phyloP scores from a whole-genome alignment of 257 asterid species.

The Lycium ferocissimum region DNA sequence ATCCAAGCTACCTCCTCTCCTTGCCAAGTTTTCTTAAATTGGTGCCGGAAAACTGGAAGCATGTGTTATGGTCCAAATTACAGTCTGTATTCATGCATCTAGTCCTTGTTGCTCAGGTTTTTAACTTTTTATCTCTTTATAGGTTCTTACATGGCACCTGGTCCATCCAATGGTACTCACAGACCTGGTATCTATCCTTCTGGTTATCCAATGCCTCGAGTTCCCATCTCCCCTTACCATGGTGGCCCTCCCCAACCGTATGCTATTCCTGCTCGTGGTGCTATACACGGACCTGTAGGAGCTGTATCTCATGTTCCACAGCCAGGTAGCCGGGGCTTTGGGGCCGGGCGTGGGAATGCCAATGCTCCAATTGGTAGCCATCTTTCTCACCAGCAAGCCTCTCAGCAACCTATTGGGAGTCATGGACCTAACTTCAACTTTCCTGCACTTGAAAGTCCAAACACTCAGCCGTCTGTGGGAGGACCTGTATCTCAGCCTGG shows the following conservation, averaged over 20 bases:
- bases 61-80: constrained; percentile 18
- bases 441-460: constrained; percentile 81
- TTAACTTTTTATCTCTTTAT: constrained; percentile 40
- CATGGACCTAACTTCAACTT: constrained; percentile 73
- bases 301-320: constrained; percentile 88
- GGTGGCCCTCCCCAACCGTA: constrained; percentile 91
- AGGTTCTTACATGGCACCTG: constrained; percentile 87
- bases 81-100: background rate
- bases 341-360: constrained; percentile 86
- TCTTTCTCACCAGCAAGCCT: constrained; percentile 83
- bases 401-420: constrained; percentile 81
- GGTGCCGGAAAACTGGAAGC: background rate
- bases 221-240: constrained; percentile 81
- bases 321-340: constrained; percentile 88
- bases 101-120: background rate
- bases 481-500: constrained; percentile 96
- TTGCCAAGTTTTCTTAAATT: background rate
- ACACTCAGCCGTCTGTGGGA: constrained; percentile 83
- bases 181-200: constrained; percentile 82
- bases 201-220: constrained; percentile 87
- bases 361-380: constrained; percentile 95
- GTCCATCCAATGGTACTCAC: constrained; percentile 82
- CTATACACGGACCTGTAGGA: constrained; percentile 95
- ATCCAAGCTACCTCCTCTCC: background rate
- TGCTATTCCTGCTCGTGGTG: constrained; percentile 94